Evolutionary conservation across 164 flowering plant genomes (phyloP), one percentile per base, ranked within the genome.

Genomic region (Pachysandra terminalis): DNA sequence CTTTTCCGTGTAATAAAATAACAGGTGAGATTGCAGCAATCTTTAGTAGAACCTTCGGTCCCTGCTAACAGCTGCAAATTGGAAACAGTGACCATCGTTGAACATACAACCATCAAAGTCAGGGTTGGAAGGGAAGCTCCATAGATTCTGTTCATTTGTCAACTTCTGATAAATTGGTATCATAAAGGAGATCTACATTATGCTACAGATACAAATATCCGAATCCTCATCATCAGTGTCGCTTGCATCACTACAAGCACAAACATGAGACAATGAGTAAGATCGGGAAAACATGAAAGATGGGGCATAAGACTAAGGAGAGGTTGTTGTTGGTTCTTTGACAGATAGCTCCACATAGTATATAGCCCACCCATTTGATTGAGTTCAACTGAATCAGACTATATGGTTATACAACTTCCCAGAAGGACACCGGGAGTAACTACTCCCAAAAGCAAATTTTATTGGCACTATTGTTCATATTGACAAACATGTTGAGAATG

Each of bases 151-250:
- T 73, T 56, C 65, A 26, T 64, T 54, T 57, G 35, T 41, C n/a
- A 64, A 62, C 23, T 69, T 21, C 64, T 26, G 69, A 56, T 66
- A 58, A 48, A 56, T 52, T 52, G 56, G 65, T 28, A 16, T 45
- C 22, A 23, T 69, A 60, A 60, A 49, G 37, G 61, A 35, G 41
- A 64, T 79, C 85, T 88, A 91, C 97, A 89, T 87, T 68, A 91
- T 81, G 64, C 73, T 75, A 76, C 97, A 91, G 54, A 81, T 71
- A 76, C 97, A 91, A 69, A 89, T 68, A 77, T 91, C 97, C 66
- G 80, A 67, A 26, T 83, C 90, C 8, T 91, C 97, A 7, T 86
- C 91, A 26, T 89, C 97, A 32, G 81, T 73, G 68, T 91, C 97
- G 56, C 96, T 85, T 16, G 60, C 75, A 48, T 89, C 96, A 63